Base-by-base conservation (phyloP, 2,329 filamentous ascomycete genomes). In the Claviceps cyperi region DNA sequence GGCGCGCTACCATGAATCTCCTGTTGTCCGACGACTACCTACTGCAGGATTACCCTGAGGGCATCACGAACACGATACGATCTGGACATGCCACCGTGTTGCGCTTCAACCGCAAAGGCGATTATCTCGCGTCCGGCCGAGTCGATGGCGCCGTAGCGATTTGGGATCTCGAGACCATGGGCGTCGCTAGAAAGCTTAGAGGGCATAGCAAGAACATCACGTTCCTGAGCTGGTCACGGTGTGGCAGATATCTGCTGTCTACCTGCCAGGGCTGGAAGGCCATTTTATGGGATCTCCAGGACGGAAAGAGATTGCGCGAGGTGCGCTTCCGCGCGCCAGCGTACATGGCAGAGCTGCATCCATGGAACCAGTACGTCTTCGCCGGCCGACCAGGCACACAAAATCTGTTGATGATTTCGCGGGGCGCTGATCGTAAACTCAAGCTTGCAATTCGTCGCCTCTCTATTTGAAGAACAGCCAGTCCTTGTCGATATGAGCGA, bases 111-210 rank as follows among this genome's bases (percentile, higher is more conserved):
- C 86, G 89, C 62, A 86, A 83, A 62, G 92, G 92, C 66, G 91
- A 98, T 68, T 90, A 92, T 59, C 81, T 98, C 55, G 92, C 92
- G 43, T 94, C 90, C 32, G 92, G 92, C 55, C 83, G 92, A 62
- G 86, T 89, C 54, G 92, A 98, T 69, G 92, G 92, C 57, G 92
- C 88, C 5, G 85, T 98, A 40, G 87, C 94, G 50, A 85, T 98
- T 45, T 98, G 94, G 76, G 92, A 98, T 63, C 80, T 97, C 47
- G 94, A 98, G 68, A 98, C 94, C 9, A 94, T 94, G 75, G 91
- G 92, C 38, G 87, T 97, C 4, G 92, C 92, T 52, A 84, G 89
- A 62, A 98, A 97, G 69, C 73, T 98, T 55, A 81, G 88, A 56
- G 92, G 91, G 13, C 92, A 98, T 68, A 94, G 86, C 47, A 83